Base-by-base conservation (phyloP, 257 asterid species). In the Mentha longifolia region DNA sequence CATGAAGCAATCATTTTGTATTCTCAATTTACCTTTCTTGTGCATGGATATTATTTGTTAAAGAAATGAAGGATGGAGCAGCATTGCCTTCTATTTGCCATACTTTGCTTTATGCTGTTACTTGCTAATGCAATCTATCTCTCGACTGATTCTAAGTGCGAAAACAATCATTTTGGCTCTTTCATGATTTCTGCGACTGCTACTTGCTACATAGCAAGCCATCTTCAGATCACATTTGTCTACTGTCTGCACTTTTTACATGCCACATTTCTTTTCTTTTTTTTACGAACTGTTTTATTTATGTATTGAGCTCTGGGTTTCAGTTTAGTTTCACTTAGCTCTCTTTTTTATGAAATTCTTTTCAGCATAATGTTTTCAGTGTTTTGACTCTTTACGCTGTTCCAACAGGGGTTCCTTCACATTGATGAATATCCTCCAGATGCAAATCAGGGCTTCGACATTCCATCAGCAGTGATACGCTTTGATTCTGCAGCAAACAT, bases 401-500 rank as follows among this genome's bases (percentile, higher is more conserved):
- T 67, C 67, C 79, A 54, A 70, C 94, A 95, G 98, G 99, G 98
- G 15, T 92, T 95, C 86, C 94, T 95, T 68, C 98, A 95, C 77
- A 95, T 92, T 46, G 97, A 92, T 59, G 98, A 95, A 72, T 95
- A 95, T 80, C 98, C 99, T 76, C 95, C 98, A 25, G 99, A 92
- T 88, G 98, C 99, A 65, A 89, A 95, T 80, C 99, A 95, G 85
- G 99, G 99, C 35, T 95, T 95, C 55, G 99, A 90, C 81, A 95
- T 95, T 77, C 97, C 99, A 65, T 92, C 99, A 75, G 97, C 97
- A 46, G 76, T 92, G 39, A 76, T 95, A 65, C 85, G 67, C 86
- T 92, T 88, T 61, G 95, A 85, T 85, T 82, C 85, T 67, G 71
- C 33, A 59, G 75, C 98, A 64, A 86, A 84, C 80, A 77, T 80